phyloP scores from a whole-genome alignment of 495 filamentous ascomycete species.

The Hyaloscypha variabilis region DNA sequence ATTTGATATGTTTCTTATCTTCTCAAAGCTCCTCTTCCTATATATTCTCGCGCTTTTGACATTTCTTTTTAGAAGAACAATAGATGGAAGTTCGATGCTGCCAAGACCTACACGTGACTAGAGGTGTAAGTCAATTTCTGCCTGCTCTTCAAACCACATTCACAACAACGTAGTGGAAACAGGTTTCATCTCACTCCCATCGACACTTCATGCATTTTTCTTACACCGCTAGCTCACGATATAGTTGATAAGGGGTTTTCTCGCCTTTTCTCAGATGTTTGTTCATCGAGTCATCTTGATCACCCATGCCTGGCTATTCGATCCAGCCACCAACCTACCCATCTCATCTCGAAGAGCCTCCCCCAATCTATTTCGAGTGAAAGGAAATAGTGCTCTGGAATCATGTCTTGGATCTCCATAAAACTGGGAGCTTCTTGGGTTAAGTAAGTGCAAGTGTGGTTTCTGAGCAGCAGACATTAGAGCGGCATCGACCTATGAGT shows the following conservation, averaged over 20 bases:
- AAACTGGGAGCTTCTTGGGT: background rate
- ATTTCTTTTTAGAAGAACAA: background rate
- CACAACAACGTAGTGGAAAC: background rate
- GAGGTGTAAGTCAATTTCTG: background rate
- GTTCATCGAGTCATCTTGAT: too few species aligned
- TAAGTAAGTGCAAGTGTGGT: background rate
- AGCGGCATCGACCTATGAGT: background rate
- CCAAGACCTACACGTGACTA: background rate
- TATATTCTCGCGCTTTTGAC: too few species aligned
- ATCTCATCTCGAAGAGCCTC: background rate
- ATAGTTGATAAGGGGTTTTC: too few species aligned
- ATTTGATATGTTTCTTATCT: too few species aligned
- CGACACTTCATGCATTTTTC: background rate
- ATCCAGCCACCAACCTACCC: background rate
- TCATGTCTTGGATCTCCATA: background rate
- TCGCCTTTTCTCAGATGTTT: too few species aligned
- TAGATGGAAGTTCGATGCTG: background rate
- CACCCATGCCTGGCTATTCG: too few species aligned
- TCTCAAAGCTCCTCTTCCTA: too few species aligned
- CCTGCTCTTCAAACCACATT: background rate
- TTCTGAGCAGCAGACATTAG: background rate
- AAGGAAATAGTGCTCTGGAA: background rate
- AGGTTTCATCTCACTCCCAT: background rate
- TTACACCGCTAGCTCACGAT: too few species aligned
- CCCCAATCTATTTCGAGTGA: background rate